Evolutionary conservation across 139 green algal species (phyloP).

Genomic region (Pleodorina starrii): DNA sequence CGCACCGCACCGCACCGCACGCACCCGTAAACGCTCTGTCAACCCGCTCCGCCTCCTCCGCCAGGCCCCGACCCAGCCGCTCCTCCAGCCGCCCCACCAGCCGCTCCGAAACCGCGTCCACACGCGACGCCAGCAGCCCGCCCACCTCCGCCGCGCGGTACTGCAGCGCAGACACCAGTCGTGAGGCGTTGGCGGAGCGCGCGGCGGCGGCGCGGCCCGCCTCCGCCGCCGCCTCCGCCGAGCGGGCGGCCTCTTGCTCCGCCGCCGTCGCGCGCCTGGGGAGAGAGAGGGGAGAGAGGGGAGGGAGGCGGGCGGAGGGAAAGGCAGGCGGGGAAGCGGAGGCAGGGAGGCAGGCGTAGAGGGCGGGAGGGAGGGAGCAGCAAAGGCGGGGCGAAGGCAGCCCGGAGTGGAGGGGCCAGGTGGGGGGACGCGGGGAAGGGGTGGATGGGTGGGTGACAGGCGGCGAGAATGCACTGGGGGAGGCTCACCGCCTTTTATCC

Average conservation of each 20-base stretch:
- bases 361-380: no score
- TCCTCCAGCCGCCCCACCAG: background rate
- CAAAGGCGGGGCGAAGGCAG: no score
- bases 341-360: no score
- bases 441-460: no score
- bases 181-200: background rate
- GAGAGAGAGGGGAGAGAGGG: background rate
- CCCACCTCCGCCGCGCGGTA: background rate
- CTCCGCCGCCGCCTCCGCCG: background rate
- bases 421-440: no score
- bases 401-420: no score
- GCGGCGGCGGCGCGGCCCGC: background rate
- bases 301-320: no score
- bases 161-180: background rate
- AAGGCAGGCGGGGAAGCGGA: no score
- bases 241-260: background rate
- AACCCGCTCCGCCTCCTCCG: conserved; percentile 34
- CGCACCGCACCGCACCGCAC: no score
- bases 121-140: background rate
- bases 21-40: conserved; percentile 7
- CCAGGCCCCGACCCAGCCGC: conserved; percentile 28
- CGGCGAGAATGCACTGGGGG: no score
- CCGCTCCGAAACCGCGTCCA: conserved; percentile 4
- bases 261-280: background rate
- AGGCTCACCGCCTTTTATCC: no score